These are phyloP conservation scores for Pseudonitzschia pungens DNA, from an alignment of 108 stramenopile species.

Conservation along the genomic window DNA sequence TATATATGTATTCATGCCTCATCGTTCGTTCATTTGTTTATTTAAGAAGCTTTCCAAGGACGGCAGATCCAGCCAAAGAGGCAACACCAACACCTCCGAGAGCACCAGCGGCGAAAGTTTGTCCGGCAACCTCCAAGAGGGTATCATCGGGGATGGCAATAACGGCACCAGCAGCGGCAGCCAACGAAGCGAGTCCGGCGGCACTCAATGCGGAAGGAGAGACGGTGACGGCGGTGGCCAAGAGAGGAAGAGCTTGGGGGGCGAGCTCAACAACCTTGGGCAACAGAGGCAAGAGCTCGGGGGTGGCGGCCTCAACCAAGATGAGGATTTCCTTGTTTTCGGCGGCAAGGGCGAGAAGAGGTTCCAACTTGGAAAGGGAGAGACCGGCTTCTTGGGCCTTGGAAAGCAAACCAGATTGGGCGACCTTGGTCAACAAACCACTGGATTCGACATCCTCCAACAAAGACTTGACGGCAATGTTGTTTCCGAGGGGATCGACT, in stretches of 20 bases:
- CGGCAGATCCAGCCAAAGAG: slow-evolving; percentile 64
- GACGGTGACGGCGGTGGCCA: slow-evolving; percentile 62
- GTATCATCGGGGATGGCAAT: slow-evolving; percentile 80
- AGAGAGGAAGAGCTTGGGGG: slow-evolving; percentile 74
- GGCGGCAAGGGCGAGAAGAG: slow-evolving; percentile 71
- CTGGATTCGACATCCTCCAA: slow-evolving; percentile 58
- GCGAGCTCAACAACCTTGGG: slow-evolving; percentile 79
- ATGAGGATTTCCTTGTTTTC: slow-evolving; percentile 74
- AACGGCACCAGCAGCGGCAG: slow-evolving; percentile 64
- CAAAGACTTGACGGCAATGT: slow-evolving; percentile 76
- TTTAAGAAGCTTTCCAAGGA: slow-evolving; percentile 72
- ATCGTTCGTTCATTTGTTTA: neutral
- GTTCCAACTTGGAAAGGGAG: slow-evolving; percentile 79
- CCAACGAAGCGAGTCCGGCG: slow-evolving; percentile 58
- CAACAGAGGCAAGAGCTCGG: slow-evolving; percentile 79
- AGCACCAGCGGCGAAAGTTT: slow-evolving; percentile 72
- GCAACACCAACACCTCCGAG: slow-evolving; percentile 69
- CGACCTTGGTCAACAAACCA: slow-evolving; percentile 78
- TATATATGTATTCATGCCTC: neutral
- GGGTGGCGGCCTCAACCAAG: slow-evolving; percentile 83
- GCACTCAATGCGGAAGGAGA: slow-evolving; percentile 49
- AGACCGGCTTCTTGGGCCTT: slow-evolving; percentile 82
- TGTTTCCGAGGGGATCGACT: slow-evolving; percentile 78
- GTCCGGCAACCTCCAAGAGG: slow-evolving; percentile 67
- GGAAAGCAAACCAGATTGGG: slow-evolving; percentile 74